Percentiles rank a stretch among this genome's conserved stretches.
Conservation (phyloP, 1,139 yeast species). For the Nakaseomyces bracarensis region DNA sequence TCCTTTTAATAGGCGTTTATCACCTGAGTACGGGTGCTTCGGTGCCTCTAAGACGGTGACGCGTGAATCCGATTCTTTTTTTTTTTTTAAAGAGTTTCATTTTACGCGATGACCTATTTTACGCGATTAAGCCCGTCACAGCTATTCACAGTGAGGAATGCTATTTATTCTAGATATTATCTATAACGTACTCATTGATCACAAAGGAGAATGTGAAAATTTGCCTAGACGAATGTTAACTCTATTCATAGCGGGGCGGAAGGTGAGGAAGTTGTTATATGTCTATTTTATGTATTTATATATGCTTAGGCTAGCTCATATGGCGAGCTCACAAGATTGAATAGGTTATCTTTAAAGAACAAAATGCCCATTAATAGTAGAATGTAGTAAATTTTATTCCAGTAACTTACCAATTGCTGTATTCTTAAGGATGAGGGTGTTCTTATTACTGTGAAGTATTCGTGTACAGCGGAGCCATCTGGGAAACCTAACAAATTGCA, state of each 20-base stretch:
- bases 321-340: neutral
- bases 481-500: constrained; percentile 85
- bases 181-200: too few relatives aligned
- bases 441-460: constrained; percentile 15
- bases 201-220: too few relatives aligned
- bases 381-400: constrained; percentile 22
- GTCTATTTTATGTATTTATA: neutral
- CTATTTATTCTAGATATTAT: too few relatives aligned
- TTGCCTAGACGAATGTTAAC: too few relatives aligned
- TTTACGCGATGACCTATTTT: neutral
- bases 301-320: neutral
- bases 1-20: too few relatives aligned
- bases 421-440: constrained; percentile 7
- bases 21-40: too few relatives aligned
- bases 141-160: too few relatives aligned
- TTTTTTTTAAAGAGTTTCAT: neutral
- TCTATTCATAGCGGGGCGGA: too few relatives aligned
- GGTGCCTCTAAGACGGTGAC: neutral
- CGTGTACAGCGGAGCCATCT: constrained; percentile 17
- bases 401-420: constrained; percentile 13
- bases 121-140: neutral
- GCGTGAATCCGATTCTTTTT: neutral
- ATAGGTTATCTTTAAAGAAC: constrained; percentile 14
- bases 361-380: constrained; percentile 17
- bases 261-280: too few relatives aligned